A percentile compares a stretch with the other conserved stretches of the same genome.
phyloP scores from a whole-genome alignment of 2,329 filamentous ascomycete species.

The Aspergillus novoparasiticus region DNA sequence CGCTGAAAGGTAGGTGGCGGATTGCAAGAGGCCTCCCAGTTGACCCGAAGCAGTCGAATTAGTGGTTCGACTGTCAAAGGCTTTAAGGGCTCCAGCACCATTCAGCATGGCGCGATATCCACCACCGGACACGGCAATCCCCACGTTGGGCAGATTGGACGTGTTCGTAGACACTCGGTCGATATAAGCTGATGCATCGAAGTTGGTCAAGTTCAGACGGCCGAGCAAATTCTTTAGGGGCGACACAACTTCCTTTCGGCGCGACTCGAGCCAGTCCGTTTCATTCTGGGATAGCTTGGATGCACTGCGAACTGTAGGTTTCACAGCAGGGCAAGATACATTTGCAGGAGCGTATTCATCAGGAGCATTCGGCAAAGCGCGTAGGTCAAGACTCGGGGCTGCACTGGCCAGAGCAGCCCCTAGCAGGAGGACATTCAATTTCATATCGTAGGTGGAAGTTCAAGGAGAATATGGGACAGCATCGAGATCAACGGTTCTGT shows the following conservation, averaged over 20 bases:
- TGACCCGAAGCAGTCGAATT: slow-evolving; percentile 66
- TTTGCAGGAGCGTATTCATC: slow-evolving; percentile 71
- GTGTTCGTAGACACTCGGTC: slow-evolving; percentile 58
- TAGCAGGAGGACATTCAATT: background rate
- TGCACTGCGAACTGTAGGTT: slow-evolving; percentile 70
- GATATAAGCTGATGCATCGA: slow-evolving; percentile 76
- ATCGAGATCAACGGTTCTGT: background rate
- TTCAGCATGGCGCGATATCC: slow-evolving; percentile 84
- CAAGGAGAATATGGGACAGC: background rate
- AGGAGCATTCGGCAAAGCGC: slow-evolving; percentile 59
- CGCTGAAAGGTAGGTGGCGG: slow-evolving; percentile 78
- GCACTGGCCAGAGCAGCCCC: background rate
- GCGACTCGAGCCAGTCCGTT: slow-evolving; percentile 69
- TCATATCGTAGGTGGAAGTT: background rate
- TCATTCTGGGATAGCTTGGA: slow-evolving; percentile 68
- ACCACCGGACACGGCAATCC: slow-evolving; percentile 78
- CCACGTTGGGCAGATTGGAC: slow-evolving; percentile 68
- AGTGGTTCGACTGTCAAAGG: slow-evolving; percentile 73
- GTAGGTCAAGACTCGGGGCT: slow-evolving; percentile 10
- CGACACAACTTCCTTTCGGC: slow-evolving; percentile 71
- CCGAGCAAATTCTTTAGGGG: slow-evolving; percentile 74
- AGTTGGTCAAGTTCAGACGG: slow-evolving; percentile 71
- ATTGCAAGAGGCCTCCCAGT: slow-evolving; percentile 79
- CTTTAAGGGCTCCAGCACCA: slow-evolving; percentile 76
- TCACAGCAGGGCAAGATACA: slow-evolving; percentile 68